Evolutionary conservation across 768 basidiomycete species (phyloP), one percentile per base, ranked within the genome.

Genomic region (Leccinum imitatum): DNA sequence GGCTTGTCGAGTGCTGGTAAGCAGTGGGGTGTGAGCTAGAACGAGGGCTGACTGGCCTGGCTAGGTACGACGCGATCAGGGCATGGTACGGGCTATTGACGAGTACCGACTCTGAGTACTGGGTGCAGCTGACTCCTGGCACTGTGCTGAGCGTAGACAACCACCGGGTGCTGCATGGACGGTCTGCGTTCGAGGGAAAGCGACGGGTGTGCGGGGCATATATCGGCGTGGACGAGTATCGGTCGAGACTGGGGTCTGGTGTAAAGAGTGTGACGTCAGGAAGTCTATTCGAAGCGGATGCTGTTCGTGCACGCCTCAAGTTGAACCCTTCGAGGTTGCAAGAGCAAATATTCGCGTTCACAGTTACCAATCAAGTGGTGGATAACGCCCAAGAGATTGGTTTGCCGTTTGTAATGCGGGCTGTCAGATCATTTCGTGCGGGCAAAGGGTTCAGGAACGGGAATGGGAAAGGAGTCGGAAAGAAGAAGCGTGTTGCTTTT

Each of bases 181-280:
- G 96, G n/a, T 93, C 94, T 0, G 84, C 87, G 1, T 98, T 97
- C 70, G 81, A 84, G 13, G 96, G 96, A 11, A 84, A 85, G 72
- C 84, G 96, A 3, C 83, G 91, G 1, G 93, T 99, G 86, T 98
- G 96, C 68, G 96, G 96, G 3, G 97, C 96, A 0, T 99, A 99
- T 71, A 84, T 98, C 59, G 91, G 92, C 0, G 78, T 84, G 13
- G 97, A 99, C 71, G 97, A 99, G 70, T 98, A 88, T 71, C 81
- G 82, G 41, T 95, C 93, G 0, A 87, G 87, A 64, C 77, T 96
- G 11, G 80, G 82, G 17, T 65, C 57, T 2, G 63, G 48, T 30
- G 60, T 59, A 4, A 63, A 62, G 14, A 63, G 41, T 1, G 53
- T 75, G 51, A 31, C 64, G 5, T 39, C 65, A 10, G 64, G 64